Evolutionary conservation across 176 grass and related monocot species (phyloP), one percentile per base, ranked within the genome.

Genomic region (Rhipidocladum racemiflorum): DNA sequence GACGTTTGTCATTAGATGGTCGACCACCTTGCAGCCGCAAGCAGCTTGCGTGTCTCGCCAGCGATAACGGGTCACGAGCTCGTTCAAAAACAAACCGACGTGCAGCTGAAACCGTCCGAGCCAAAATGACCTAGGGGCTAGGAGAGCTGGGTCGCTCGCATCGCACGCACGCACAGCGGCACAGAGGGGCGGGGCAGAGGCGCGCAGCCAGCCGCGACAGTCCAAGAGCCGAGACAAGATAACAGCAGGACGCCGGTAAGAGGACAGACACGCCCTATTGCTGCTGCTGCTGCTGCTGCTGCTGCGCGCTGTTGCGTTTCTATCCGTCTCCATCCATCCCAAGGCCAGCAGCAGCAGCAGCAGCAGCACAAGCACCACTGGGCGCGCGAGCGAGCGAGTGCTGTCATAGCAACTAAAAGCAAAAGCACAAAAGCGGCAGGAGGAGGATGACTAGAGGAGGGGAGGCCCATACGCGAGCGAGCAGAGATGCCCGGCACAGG

Each of bases 361-460:
- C 83, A 55, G 28, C 35, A 4, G 25, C 63, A 24, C 29, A 74
- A 55, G 28, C 74, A 20, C 4, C 66, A 23, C 6, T 43, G 25
- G 24, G 25, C 20, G 45, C 7, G 66, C 5, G 62, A 4, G 80
- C 60, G 40, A 50, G 44, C 3, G 34, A 60, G 87, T 80, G 81
- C 50, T 80, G 81, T 88, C 81, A 80, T 69, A 80, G 71, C 44
- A 84, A 44, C 43, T 45, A 70, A 89, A 85, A 85, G 87, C 87
- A 63, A 81, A 89, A 89, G 82, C 87, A 65, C 1, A 80, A 80
- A 89, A 89, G 86, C 75, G 65, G 9, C 10, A 16, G 21, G n/a
- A 23, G 17, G n/a, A 17, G 25, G 68, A 77, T 14, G 40, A 2
- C 16, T 45, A 29, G 9, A 46, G 27, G 10, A 21, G 51, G 51